phyloP scores from a whole-genome alignment of 345 rosid species.

The Hypericum perforatum region DNA sequence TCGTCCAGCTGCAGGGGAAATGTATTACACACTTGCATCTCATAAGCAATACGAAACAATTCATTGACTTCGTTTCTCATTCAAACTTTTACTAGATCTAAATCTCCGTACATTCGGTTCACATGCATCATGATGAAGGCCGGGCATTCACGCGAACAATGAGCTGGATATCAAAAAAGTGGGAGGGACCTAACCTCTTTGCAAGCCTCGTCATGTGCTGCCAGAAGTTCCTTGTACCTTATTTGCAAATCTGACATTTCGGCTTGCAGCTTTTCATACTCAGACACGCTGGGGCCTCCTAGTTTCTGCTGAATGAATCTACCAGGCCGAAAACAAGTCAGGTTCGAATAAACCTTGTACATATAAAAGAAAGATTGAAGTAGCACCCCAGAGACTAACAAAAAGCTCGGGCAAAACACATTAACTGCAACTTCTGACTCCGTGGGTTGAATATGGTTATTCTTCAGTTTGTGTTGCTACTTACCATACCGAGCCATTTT shows the following conservation, averaged over 20 bases:
- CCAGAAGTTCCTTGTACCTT: constrained; percentile 61
- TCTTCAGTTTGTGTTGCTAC: too few species aligned
- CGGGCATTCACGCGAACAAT: not conserved
- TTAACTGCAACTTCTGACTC: too few species aligned
- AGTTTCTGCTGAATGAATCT: constrained; percentile 82
- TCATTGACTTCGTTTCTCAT: not conserved
- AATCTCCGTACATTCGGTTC: too few species aligned
- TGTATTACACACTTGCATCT: too few species aligned
- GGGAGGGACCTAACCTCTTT: constrained; percentile 40
- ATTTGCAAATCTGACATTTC: constrained; percentile 59
- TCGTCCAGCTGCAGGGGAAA: constrained; percentile 42
- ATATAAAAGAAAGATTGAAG: too few species aligned
- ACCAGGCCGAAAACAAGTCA: constrained; percentile 9
- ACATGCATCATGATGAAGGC: too few species aligned
- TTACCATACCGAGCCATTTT: too few species aligned
- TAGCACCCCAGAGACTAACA: too few species aligned
- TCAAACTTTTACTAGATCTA: not conserved
- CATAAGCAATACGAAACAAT: not conserved
- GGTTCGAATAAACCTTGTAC: not conserved
- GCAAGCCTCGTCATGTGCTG: constrained; percentile 53
- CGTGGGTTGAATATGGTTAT: too few species aligned
- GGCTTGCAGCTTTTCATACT: constrained; percentile 77
- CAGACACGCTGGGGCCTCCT: constrained; percentile 66
- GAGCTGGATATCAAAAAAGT: not conserved
- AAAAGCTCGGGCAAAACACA: too few species aligned